Evolutionary conservation across 257 asterid genomes (phyloP).

Genomic region (Anisodus acutangulus): DNA sequence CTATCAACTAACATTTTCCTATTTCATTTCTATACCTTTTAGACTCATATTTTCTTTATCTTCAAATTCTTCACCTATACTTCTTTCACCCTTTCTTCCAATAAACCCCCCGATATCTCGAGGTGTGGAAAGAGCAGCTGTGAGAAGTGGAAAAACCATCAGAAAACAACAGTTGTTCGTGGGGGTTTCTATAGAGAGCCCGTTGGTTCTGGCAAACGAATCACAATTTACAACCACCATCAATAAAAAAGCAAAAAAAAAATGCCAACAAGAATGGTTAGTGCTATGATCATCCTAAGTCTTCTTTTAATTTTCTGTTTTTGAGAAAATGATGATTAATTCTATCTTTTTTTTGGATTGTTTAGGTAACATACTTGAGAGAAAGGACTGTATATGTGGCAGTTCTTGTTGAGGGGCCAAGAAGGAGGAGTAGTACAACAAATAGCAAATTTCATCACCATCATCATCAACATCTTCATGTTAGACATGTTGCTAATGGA

Average conservation of each 20-base stretch:
- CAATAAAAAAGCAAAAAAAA: not conserved
- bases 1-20: conserved; percentile 15
- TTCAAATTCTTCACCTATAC: not conserved
- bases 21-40: not conserved
- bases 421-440: conserved; percentile 24
- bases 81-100: not conserved
- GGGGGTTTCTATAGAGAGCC: not conserved
- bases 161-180: not conserved
- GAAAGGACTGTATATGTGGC: conserved; percentile 41
- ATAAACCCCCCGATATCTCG: not conserved
- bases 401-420: conserved; percentile 47
- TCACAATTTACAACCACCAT: not conserved
- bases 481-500: conserved; percentile 24
- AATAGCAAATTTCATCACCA: conserved; percentile 29
- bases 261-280: conserved; percentile 25
- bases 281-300: not conserved
- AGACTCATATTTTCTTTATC: not conserved
- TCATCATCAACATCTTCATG: conserved; percentile 32
- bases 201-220: not conserved
- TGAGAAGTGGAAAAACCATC: not conserved
- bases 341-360: not conserved
- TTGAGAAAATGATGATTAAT: not conserved
- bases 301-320: not conserved
- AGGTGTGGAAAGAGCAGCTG: conserved; percentile 19
- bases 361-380: conserved; percentile 10